Conservation (phyloP, 768 basidiomycete genomes). For the Plicaturopsis crispa region DNA sequence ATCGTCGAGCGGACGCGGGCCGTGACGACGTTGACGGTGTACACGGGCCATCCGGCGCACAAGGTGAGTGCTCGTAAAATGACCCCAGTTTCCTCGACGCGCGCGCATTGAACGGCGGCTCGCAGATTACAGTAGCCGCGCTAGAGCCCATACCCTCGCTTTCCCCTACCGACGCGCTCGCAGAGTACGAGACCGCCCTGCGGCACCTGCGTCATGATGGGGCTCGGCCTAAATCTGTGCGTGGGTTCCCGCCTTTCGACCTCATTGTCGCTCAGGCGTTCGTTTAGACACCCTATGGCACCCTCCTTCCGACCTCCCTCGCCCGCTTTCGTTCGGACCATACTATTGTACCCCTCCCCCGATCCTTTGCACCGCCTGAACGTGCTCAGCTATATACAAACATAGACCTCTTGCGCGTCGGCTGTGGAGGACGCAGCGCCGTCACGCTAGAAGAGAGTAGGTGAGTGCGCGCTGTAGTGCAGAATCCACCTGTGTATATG, state of each 20-base stretch:
- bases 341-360: constrained; percentile 74
- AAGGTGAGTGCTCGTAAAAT: constrained; percentile 35
- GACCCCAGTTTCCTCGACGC: neutral
- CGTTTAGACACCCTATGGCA: constrained; percentile 52
- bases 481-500: too few relatives aligned
- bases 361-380: constrained; percentile 55
- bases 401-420: constrained; percentile 79
- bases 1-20: constrained; percentile 59
- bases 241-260: constrained; percentile 5
- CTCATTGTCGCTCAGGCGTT: neutral
- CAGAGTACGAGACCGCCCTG: constrained; percentile 55
- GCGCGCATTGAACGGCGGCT: constrained; percentile 4
- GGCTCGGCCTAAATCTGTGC: constrained; percentile 65
- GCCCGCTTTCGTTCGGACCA: constrained; percentile 85
- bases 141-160: constrained; percentile 39
- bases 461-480: constrained; percentile 24
- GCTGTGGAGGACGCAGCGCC: constrained; percentile 71
- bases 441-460: constrained; percentile 73
- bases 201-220: constrained; percentile 59
- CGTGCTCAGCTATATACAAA: constrained; percentile 71
- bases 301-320: constrained; percentile 75
- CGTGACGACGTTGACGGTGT: constrained; percentile 60
- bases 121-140: constrained; percentile 53
- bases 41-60: constrained; percentile 69
- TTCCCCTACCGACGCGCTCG: constrained; percentile 33